Evolutionary conservation across 83 land plant species (phyloP).

Genomic region (Thuja plicata): DNA sequence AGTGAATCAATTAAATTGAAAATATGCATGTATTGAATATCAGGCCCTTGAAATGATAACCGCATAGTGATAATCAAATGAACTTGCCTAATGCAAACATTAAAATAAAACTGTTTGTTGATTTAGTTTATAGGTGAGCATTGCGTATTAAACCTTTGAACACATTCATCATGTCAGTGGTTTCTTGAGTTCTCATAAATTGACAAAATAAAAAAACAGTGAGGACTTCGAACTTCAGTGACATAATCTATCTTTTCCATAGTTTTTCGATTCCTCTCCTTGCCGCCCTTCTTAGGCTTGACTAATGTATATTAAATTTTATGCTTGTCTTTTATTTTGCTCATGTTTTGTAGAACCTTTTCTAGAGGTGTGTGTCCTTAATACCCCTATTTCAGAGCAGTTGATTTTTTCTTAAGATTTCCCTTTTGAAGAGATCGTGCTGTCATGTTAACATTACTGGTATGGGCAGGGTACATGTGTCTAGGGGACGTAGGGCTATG

Average conservation of each 20-base stretch:
- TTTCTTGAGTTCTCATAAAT: not conserved
- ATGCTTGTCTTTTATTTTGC: too few species aligned
- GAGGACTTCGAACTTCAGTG: too few species aligned
- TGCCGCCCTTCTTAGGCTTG: too few species aligned
- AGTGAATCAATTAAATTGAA: not conserved
- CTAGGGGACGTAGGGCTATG: not conserved
- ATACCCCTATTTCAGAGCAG: not conserved
- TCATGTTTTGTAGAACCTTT: too few species aligned
- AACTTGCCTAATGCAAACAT: not conserved
- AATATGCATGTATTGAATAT: not conserved
- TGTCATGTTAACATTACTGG: not conserved
- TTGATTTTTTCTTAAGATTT: not conserved
- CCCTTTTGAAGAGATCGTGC: not conserved
- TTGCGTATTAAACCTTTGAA: not conserved
- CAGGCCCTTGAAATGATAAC: not conserved
- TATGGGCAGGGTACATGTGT: not conserved
- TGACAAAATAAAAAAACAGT: not conserved
- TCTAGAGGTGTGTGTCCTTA: not conserved
- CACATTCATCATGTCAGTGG: not conserved
- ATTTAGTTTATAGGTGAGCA: not conserved
- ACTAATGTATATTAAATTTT: too few species aligned
- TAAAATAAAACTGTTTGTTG: not conserved
- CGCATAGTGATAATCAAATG: not conserved
- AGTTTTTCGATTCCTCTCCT: too few species aligned
- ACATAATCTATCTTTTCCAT: too few species aligned